These are phyloP conservation scores for Suhomyces maxii DNA, from an alignment of 1,139 yeast genomes.

Conservation along the genomic window DNA sequence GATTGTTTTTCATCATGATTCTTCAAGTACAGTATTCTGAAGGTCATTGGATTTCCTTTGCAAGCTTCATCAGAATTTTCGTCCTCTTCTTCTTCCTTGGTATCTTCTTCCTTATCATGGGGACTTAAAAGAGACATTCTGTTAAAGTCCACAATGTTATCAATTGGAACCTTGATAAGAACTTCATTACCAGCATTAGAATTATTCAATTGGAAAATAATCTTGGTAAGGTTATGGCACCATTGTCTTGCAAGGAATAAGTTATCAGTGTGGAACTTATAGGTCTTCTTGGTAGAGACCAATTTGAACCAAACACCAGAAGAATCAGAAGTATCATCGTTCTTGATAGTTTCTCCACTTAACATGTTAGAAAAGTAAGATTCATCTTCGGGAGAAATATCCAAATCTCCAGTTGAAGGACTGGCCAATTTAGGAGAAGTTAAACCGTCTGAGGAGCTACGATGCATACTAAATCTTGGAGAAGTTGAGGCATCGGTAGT, in stretches of 20 bases:
- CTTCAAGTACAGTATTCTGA: slow-evolving; percentile 24
- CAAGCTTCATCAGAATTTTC: not conserved
- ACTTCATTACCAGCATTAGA: slow-evolving; percentile 73
- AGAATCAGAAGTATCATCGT: slow-evolving; percentile 26
- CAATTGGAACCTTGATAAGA: slow-evolving; percentile 72
- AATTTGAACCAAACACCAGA: slow-evolving; percentile 53
- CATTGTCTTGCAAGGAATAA: slow-evolving; percentile 73
- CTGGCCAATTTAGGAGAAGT: slow-evolving; percentile 7
- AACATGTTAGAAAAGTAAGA: slow-evolving; percentile 27
- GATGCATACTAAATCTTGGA: slow-evolving; percentile 7
- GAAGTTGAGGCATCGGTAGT: slow-evolving; percentile 8
- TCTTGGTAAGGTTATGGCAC: slow-evolving; percentile 74
- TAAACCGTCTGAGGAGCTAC: slow-evolving; percentile 9
- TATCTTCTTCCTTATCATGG: slow-evolving; percentile 7
- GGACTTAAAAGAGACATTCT: slow-evolving; percentile 24
- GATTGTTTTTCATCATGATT: slow-evolving; percentile 8
- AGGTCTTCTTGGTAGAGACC: slow-evolving; percentile 57
- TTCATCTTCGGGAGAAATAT: slow-evolving; percentile 21
- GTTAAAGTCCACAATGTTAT: slow-evolving; percentile 63
- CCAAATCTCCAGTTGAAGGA: slow-evolving; percentile 2
- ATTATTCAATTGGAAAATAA: slow-evolving; percentile 62
- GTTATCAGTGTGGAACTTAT: slow-evolving; percentile 73
- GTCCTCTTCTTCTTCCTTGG: slow-evolving; percentile 12
- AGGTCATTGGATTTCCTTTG: slow-evolving; percentile 19
- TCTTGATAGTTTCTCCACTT: slow-evolving; percentile 24